Evolutionary conservation across 768 basidiomycete genomes (phyloP).

Genomic region (Lactarius hengduanensis): DNA sequence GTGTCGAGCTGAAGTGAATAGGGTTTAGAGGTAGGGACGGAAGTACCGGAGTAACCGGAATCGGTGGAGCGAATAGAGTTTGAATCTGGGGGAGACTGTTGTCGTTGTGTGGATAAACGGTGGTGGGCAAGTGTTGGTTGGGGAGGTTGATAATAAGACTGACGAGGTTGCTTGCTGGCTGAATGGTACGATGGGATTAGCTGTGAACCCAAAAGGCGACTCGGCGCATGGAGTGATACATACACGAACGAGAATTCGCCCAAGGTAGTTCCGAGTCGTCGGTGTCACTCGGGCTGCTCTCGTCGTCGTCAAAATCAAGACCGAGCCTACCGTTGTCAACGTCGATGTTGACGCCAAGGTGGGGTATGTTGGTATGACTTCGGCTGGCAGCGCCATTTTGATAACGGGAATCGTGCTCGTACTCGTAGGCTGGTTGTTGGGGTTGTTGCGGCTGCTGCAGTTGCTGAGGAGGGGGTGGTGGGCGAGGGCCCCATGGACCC

Average conservation of each 20-base stretch:
- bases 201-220: neutral
- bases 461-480: slow-evolving; percentile 37
- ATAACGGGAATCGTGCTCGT: slow-evolving; percentile 24
- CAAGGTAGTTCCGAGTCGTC: slow-evolving; percentile 62
- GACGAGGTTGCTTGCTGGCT: slow-evolving; percentile 17
- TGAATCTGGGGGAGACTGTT: slow-evolving; percentile 35
- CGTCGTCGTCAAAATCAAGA: slow-evolving; percentile 48
- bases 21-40: slow-evolving; percentile 37
- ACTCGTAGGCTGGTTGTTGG: slow-evolving; percentile 29
- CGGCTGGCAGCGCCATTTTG: slow-evolving; percentile 34
- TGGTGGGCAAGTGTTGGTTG: slow-evolving; percentile 26
- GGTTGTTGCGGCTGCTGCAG: slow-evolving; percentile 24
- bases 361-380: slow-evolving; percentile 37
- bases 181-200: slow-evolving; percentile 10
- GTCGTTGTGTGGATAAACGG: slow-evolving; percentile 26
- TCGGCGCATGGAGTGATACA: slow-evolving; percentile 10
- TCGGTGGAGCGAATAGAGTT: slow-evolving; percentile 42
- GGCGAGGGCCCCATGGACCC: slow-evolving; percentile 30
- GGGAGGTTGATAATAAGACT: slow-evolving; percentile 14
- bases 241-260: slow-evolving; percentile 34
- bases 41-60: slow-evolving; percentile 34
- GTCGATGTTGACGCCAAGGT: slow-evolving; percentile 47
- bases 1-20: slow-evolving; percentile 64
- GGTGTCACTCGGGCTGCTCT: slow-evolving; percentile 42
- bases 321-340: slow-evolving; percentile 57